phyloP scores from a whole-genome alignment of 306 rosid genomes.

The Alnus rubra region DNA sequence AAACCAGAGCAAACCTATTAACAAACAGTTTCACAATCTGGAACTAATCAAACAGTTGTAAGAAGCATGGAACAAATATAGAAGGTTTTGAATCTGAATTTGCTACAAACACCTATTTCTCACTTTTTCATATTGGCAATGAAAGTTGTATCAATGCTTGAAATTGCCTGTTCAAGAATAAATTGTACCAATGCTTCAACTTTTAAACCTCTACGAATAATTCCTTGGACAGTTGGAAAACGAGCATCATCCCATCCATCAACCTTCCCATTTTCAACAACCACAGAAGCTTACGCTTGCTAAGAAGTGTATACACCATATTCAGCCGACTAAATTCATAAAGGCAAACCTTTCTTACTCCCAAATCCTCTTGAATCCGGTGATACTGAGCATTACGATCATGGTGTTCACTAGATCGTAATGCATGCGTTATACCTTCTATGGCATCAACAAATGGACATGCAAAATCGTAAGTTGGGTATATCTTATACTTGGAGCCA shows the following conservation, averaged over 20 bases:
- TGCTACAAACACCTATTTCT: conserved; percentile 27
- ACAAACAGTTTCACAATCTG: background rate
- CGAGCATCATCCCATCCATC: conserved; percentile 98
- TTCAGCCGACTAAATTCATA: conserved; percentile 93
- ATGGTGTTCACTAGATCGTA: conserved; percentile 93
- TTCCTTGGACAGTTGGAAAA: conserved; percentile 94
- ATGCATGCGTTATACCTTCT: conserved; percentile 90
- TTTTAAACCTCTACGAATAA: conserved; percentile 89
- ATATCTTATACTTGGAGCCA: conserved; percentile 84
- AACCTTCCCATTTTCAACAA: conserved; percentile 91
- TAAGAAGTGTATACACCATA: conserved; percentile 93
- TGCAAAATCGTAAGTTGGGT: conserved; percentile 92
- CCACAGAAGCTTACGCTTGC: conserved; percentile 96
- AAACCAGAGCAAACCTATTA: background rate
- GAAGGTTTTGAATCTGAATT: conserved; percentile 6
- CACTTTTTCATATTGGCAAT: conserved; percentile 7
- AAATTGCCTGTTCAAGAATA: conserved; percentile 84
- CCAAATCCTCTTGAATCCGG: conserved; percentile 86
- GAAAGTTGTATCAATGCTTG: conserved; percentile 4
- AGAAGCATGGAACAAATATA: background rate
- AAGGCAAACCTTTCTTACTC: conserved; percentile 62
- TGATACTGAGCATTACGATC: conserved; percentile 89
- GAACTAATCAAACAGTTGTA: background rate
- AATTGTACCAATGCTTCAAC: conserved; percentile 83
- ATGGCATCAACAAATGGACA: conserved; percentile 94